Conservation (phyloP, 1,139 yeast species). For the Geotrichum aggregatum region DNA sequence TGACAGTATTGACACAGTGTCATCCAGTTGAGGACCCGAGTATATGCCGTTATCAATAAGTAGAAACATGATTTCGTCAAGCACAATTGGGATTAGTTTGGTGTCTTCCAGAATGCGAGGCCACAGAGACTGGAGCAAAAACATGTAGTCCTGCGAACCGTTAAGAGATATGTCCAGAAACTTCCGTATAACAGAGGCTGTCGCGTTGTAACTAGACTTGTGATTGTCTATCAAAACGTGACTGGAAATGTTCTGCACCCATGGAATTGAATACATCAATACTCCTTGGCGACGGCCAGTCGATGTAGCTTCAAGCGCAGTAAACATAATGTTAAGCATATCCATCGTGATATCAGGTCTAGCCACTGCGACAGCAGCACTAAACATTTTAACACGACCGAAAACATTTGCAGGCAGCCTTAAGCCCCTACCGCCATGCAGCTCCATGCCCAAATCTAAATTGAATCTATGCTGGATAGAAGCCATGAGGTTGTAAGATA, state of each 20-base stretch:
- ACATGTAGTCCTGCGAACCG: constrained; percentile 42
- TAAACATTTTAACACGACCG: constrained; percentile 57
- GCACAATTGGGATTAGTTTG: constrained; percentile 12
- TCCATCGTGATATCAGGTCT: constrained; percentile 62
- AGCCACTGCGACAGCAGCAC: constrained; percentile 52
- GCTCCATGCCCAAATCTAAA: constrained; percentile 50
- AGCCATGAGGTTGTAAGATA: constrained; percentile 63
- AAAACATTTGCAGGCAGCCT: constrained; percentile 72
- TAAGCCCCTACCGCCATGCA: constrained; percentile 56
- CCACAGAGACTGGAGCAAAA: constrained; percentile 67
- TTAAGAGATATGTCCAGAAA: constrained; percentile 56
- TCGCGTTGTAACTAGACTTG: constrained; percentile 54
- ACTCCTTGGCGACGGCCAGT: constrained; percentile 43
- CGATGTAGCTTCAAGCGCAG: constrained; percentile 47
- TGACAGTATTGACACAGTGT: constrained; percentile 53
- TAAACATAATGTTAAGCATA: constrained; percentile 58
- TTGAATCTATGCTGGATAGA: constrained; percentile 59
- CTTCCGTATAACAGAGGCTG: constrained; percentile 59
- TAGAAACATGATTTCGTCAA: constrained; percentile 16
- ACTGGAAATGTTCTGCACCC: constrained; percentile 68
- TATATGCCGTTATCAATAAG: constrained; percentile 13
- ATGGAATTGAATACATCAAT: constrained; percentile 61
- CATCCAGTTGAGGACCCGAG: constrained; percentile 25
- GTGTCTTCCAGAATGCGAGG: constrained; percentile 37
- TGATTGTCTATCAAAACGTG: constrained; percentile 40